Evolutionary conservation across 805 yeast species (phyloP).

Genomic region (Kluyveromyces aestuarii): DNA sequence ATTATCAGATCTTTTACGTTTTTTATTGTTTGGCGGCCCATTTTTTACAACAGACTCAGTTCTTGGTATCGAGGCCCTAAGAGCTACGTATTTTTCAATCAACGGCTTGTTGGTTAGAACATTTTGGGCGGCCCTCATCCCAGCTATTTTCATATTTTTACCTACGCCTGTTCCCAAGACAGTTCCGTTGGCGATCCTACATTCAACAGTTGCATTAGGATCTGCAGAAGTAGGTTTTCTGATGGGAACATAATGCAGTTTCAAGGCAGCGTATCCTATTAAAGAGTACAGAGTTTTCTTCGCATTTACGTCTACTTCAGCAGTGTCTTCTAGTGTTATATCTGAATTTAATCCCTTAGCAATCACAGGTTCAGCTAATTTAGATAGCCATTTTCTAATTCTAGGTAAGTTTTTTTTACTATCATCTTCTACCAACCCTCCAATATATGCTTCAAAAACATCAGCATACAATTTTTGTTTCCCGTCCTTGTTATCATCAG

Average conservation of each 20-base stretch:
- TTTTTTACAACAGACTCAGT: conserved; percentile 23
- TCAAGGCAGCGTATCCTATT: conserved; percentile 64
- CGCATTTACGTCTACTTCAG: conserved; percentile 50
- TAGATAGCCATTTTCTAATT: conserved; percentile 48
- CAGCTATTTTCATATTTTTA: conserved; percentile 64
- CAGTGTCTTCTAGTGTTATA: conserved; percentile 23
- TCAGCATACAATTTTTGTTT: conserved; percentile 75
- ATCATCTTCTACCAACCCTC: conserved; percentile 62
- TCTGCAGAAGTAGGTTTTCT: conserved; percentile 27
- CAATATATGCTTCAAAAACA: conserved; percentile 88
- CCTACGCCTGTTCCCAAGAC: conserved; percentile 67
- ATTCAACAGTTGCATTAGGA: conserved; percentile 50
- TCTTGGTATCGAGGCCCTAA: conserved; percentile 47
- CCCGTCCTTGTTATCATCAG: conserved; percentile 30
- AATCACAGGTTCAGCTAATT: conserved; percentile 41
- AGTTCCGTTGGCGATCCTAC: conserved; percentile 53
- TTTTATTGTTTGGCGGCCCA: conserved; percentile 6
- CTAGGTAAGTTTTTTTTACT: conserved; percentile 35
- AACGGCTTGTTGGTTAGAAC: conserved; percentile 52
- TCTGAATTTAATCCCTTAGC: conserved; percentile 14
- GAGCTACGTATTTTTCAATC: conserved; percentile 54
- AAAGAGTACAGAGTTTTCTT: conserved; percentile 69
- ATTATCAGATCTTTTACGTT: background rate
- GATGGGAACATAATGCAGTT: conserved; percentile 48
- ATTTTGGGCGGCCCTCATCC: conserved; percentile 74